phyloP scores from a whole-genome alignment of 2,329 filamentous ascomycete species.

The Clonostachys byssicola region DNA sequence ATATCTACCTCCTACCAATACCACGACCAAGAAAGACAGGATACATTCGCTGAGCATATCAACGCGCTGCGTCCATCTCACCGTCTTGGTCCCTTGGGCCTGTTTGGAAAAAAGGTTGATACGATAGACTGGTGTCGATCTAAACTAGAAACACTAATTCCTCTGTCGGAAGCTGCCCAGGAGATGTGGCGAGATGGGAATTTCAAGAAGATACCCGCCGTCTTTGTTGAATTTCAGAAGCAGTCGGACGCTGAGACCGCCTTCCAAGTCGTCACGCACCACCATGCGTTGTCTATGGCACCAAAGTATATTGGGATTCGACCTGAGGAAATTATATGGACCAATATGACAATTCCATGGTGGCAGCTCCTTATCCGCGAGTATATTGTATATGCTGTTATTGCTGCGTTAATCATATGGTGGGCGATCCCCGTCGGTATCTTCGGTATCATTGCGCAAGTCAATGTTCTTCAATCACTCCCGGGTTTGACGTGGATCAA shows the following conservation, averaged over 20 bases:
- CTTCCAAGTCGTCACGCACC: conserved; percentile 77
- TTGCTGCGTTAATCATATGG: conserved; percentile 75
- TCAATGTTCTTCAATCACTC: conserved; percentile 63
- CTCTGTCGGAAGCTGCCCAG: conserved; percentile 62
- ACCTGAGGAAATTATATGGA: conserved; percentile 83
- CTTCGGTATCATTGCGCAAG: conserved; percentile 81
- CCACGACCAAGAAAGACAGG: conserved; percentile 27
- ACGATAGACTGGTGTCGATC: conserved; percentile 80
- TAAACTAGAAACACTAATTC: conserved; percentile 47
- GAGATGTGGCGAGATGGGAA: conserved; percentile 60
- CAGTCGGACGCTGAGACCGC: conserved; percentile 84
- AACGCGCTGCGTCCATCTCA: conserved; percentile 67
- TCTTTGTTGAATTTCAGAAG: conserved; percentile 85
- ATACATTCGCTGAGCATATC: conserved; percentile 16
- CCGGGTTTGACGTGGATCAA: conserved; percentile 72
- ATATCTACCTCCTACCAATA: background rate
- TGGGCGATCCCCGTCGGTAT: conserved; percentile 74
- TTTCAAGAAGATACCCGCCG: conserved; percentile 60
- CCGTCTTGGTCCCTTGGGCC: conserved; percentile 58
- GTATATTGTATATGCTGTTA: conserved; percentile 58
- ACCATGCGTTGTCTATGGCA: conserved; percentile 77
- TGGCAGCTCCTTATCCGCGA: conserved; percentile 70
- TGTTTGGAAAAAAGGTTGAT: conserved; percentile 65
- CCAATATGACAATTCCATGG: conserved; percentile 65
- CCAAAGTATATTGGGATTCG: conserved; percentile 79